phyloP scores from a whole-genome alignment of 1,284 basidiomycete genomes.

The Trametes polyzona region DNA sequence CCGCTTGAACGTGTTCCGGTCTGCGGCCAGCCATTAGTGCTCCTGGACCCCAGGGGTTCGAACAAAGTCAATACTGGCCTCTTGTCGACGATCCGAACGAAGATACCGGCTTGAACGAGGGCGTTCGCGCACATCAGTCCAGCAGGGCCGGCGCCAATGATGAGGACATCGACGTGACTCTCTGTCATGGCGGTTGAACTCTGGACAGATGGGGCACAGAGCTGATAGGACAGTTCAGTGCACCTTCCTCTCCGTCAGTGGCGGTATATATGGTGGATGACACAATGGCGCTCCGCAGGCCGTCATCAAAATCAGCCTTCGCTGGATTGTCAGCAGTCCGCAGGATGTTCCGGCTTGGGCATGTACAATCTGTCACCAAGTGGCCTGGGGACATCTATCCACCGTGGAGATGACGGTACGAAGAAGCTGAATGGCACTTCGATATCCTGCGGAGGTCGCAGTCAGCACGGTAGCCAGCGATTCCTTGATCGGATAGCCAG shows the following conservation, averaged over 20 bases:
- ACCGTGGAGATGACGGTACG: neutral
- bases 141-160: conserved; percentile 60
- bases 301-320: no score
- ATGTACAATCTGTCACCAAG: no score
- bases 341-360: no score
- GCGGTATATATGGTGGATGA: no score
- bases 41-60: neutral
- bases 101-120: conserved; percentile 59
- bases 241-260: no score
- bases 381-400: neutral
- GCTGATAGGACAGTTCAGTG: neutral
- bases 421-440: neutral
- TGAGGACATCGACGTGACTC: conserved; percentile 53
- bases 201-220: no score
- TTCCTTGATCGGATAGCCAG: no score
- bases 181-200: neutral
- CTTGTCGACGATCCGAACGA: conserved; percentile 69
- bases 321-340: no score
- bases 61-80: conserved; percentile 38
- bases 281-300: no score
- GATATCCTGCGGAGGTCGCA: neutral
- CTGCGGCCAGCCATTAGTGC: conserved; percentile 43
- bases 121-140: conserved; percentile 68
- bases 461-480: neutral
- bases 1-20: conserved; percentile 59